Percentiles rank a stretch among this genome's conserved stretches.
Conservation (phyloP, 805 yeast species). For the Metschnikowia dekortorum region DNA sequence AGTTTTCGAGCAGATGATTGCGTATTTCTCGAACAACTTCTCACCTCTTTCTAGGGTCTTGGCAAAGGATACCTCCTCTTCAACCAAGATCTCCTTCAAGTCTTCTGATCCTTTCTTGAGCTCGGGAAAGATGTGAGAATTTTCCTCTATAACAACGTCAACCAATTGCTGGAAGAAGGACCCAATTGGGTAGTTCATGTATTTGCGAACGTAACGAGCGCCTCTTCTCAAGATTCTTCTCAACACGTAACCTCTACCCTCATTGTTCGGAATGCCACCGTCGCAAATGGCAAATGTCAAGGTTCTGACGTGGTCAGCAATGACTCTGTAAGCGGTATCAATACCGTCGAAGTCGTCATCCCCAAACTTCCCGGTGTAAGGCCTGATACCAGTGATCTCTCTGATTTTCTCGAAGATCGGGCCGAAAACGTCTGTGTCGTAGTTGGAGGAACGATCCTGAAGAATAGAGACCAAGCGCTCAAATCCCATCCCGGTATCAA, state of each 20-base stretch:
- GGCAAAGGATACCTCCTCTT: slow-evolving; percentile 93
- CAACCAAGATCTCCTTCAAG: slow-evolving; percentile 86
- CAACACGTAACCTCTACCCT: slow-evolving; percentile 97
- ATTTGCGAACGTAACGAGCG: slow-evolving; percentile 92
- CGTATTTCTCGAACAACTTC: slow-evolving; percentile 90
- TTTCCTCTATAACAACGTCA: slow-evolving; percentile 88
- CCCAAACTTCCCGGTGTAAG: slow-evolving; percentile 90
- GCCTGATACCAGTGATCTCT: slow-evolving; percentile 89
- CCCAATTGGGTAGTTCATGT: slow-evolving; percentile 94
- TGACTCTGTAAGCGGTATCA: slow-evolving; percentile 96
- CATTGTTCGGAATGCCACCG: slow-evolving; percentile 99
- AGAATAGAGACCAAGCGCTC: slow-evolving; percentile 94
- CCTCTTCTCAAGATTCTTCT: slow-evolving; percentile 98
- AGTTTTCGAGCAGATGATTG: slow-evolving; percentile 71
- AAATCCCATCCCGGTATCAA: slow-evolving; percentile 98
- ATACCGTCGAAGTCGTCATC: slow-evolving; percentile 89
- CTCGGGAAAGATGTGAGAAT: slow-evolving; percentile 88
- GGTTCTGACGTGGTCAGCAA: slow-evolving; percentile 98
- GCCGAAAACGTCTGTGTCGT: slow-evolving; percentile 94
- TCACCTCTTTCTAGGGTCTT: slow-evolving; percentile 98
- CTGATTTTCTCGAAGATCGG: slow-evolving; percentile 85
- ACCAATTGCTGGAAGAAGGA: slow-evolving; percentile 87
- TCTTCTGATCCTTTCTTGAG: slow-evolving; percentile 64
- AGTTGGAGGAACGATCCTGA: slow-evolving; percentile 88
- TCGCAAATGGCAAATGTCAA: slow-evolving; percentile 93